Evolutionary conservation across 129 eudicot genomes (phyloP).

Genomic region (Flaveria ramosissima): DNA sequence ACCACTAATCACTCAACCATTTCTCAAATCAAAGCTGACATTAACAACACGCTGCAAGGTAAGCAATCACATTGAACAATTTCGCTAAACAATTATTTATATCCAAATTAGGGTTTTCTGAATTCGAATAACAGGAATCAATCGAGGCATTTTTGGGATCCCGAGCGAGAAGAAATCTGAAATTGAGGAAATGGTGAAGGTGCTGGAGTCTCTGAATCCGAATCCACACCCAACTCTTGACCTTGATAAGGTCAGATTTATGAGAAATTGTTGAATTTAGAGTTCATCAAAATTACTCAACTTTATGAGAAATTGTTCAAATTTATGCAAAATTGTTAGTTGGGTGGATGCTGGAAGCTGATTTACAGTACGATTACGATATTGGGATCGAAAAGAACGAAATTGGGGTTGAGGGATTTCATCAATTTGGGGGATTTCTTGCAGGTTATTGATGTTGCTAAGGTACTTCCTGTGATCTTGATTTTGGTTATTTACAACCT

Average conservation of each 20-base stretch:
- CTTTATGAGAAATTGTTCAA: no score
- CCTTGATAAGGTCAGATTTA: slow-evolving; percentile 62
- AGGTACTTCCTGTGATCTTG: slow-evolving; percentile 49
- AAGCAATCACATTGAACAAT: not conserved
- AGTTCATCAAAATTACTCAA: no score
- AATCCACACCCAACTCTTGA: slow-evolving; percentile 63
- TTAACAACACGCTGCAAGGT: slow-evolving; percentile 68
- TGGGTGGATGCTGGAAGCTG: slow-evolving; percentile 88
- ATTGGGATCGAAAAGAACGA: slow-evolving; percentile 86
- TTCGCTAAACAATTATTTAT: not conserved
- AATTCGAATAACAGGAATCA: slow-evolving; percentile 47
- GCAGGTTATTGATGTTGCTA: slow-evolving; percentile 65
- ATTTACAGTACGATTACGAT: slow-evolving; percentile 85
- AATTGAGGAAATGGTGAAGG: slow-evolving; percentile 68
- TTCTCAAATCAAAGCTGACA: slow-evolving; percentile 50
- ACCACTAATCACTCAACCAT: slow-evolving; percentile 21
- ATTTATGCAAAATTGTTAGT: slow-evolving; percentile 36
- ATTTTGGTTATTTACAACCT: not conserved
- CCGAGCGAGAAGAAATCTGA: slow-evolving; percentile 60
- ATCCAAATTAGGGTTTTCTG: not conserved
- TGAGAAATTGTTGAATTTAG: no score
- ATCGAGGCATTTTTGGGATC: slow-evolving; percentile 89
- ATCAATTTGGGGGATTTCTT: slow-evolving; percentile 76
- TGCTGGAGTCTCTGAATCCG: slow-evolving; percentile 75
- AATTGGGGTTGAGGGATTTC: slow-evolving; percentile 88